Evolutionary conservation across 1,284 basidiomycete genomes (phyloP).

Genomic region (Ustilago bromivora): DNA sequence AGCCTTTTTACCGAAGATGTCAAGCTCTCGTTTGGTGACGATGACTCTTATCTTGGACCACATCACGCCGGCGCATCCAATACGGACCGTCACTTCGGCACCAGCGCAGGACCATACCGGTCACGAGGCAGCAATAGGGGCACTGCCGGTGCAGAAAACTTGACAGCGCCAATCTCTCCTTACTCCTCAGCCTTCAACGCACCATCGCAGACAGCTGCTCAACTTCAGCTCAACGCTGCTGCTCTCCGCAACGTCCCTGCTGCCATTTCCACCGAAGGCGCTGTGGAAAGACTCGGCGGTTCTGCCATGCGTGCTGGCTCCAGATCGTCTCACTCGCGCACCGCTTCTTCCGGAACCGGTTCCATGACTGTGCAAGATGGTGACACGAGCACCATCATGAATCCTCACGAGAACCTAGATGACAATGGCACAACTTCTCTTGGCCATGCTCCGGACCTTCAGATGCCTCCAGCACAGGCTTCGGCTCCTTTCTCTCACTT

Average conservation of each 20-base stretch:
- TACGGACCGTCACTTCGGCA: conserved; percentile 30
- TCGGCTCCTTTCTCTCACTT: conserved; percentile 58
- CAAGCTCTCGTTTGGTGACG: conserved; percentile 76
- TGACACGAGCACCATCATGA: conserved; percentile 49
- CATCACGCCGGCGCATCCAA: conserved; percentile 9
- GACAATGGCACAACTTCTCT: conserved; percentile 24
- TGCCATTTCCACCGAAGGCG: conserved; percentile 48
- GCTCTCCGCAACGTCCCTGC: conserved; percentile 56
- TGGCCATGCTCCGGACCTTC: conserved; percentile 46
- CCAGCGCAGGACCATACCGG: not conserved
- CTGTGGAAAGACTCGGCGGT: conserved; percentile 44
- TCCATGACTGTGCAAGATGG: conserved; percentile 45
- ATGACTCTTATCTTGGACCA: conserved; percentile 26
- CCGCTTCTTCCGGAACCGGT: conserved; percentile 34
- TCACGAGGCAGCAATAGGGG: conserved; percentile 9
- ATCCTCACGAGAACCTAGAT: conserved; percentile 25
- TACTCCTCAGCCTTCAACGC: conserved; percentile 47
- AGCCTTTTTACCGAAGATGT: conserved; percentile 96
- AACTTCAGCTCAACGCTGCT: conserved; percentile 59
- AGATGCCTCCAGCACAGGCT: conserved; percentile 61
- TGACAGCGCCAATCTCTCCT: conserved; percentile 38
- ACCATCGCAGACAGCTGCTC: conserved; percentile 41
- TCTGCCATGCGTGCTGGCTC: conserved; percentile 5
- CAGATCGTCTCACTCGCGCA: conserved; percentile 22
- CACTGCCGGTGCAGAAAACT: conserved; percentile 20